Base-by-base conservation (phyloP, 169 alveolate genomes). In the Babesia gibsoni region DNA sequence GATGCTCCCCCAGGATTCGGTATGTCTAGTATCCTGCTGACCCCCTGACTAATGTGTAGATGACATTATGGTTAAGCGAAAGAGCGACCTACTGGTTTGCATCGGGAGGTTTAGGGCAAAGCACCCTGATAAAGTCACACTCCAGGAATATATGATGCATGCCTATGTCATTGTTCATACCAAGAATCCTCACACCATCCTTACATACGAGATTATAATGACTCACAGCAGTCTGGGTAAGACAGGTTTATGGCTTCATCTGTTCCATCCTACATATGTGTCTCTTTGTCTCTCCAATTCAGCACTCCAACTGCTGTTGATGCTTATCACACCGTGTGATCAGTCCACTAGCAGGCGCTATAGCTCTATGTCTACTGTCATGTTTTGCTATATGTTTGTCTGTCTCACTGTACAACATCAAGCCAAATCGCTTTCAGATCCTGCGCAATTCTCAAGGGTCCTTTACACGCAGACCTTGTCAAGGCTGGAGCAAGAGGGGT, bases 121-220 rank as follows among this genome's bases (percentile, higher is more conserved):
- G 39, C 30, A 67, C 58, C 56, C 86, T 9, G 67, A 59, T n/a
- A 54, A 52, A 22, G 57, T 77, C 82, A 65, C 79, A 32, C 41
- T 77, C 48, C 73, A 39, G 41, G 86, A 77, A 46, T 77, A 77
- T 25, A 63, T 77, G 45, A 45, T 77, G 56, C 86, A 77, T 29
- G 52, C 86, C 0, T 77, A 67, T 49, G 86, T 67, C 8, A 45
- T 77, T 22, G 52, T 77, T 16, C 64, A 52, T 16, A 50, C 82
- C 6, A 57, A 50, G 10, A 77, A 77, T 36, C 64, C 59, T 18
- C 41, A 56, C 46, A 67, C 79, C 27, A 46, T 77, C 14, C 72
- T 61, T 59, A 77, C 68, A 30, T 77, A 77, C 58, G 86, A 77
- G 33, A 73, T 66, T 29, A 69, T 77, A n/a, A 36, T 53, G 61